A percentile compares a stretch with the other conserved stretches of the same genome.
Evolutionary conservation across 1,139 yeast species (phyloP).

Genomic region (Lodderomyces parapsilosis): DNA sequence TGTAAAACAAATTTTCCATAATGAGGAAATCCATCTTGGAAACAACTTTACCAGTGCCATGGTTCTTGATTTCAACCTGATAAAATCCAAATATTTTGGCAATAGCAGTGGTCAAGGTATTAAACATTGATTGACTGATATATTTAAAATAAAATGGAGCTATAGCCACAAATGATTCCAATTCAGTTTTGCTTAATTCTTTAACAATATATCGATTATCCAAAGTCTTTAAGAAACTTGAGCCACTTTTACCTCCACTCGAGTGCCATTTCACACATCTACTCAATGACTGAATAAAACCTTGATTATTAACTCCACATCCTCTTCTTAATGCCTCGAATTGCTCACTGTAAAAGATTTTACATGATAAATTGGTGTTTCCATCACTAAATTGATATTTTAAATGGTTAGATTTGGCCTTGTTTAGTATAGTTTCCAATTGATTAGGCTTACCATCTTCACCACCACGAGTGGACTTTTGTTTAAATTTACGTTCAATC

Average conservation of each 20-base stretch:
- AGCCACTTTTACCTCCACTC: conserved; percentile 95
- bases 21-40: conserved; percentile 88
- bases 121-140: conserved; percentile 92
- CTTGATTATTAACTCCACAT: conserved; percentile 64
- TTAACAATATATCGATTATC: conserved; percentile 90
- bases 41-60: conserved; percentile 64
- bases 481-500: conserved; percentile 46
- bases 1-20: conserved; percentile 93
- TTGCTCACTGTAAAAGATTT: conserved; percentile 93
- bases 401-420: conserved; percentile 83
- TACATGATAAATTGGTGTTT: conserved; percentile 79
- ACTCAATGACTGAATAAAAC: conserved; percentile 83
- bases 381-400: conserved; percentile 91
- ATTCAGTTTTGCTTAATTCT: conserved; percentile 82
- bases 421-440: conserved; percentile 71
- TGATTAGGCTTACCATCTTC: conserved; percentile 22
- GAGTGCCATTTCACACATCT: conserved; percentile 96
- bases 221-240: conserved; percentile 85
- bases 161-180: conserved; percentile 90
- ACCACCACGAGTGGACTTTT: conserved; percentile 9
- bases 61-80: conserved; percentile 84
- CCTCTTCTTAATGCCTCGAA: conserved; percentile 89
- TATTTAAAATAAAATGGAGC: conserved; percentile 97
- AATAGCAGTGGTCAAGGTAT: conserved; percentile 88
- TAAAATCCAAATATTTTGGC: conserved; percentile 96